Evolutionary conservation across 2,329 filamentous ascomycete genomes (phyloP).

Genomic region (Fusarium sp.): DNA sequence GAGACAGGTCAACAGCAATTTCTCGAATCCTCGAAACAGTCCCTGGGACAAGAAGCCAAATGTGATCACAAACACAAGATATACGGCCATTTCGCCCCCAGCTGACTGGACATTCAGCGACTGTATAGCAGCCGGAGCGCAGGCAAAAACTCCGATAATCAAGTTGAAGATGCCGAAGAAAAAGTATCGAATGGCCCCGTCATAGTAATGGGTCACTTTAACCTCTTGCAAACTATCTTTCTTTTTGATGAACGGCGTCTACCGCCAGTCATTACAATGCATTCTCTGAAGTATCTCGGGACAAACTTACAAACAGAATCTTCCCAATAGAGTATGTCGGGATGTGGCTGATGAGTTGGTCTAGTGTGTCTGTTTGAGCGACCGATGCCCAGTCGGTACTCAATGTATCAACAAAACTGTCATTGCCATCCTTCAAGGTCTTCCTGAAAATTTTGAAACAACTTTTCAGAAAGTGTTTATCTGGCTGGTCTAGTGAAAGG

Average conservation of each 20-base stretch:
- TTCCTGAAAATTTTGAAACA: neutral
- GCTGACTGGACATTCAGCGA: conserved; percentile 23
- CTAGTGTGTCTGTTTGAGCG: conserved; percentile 9
- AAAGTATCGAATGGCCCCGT: neutral
- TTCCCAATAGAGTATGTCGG: neutral
- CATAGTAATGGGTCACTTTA: neutral
- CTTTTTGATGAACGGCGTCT: conserved; percentile 1
- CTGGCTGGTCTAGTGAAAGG: conserved; percentile 4
- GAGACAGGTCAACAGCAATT: conserved; percentile 11
- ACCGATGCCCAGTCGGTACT: conserved; percentile 20
- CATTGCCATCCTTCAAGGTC: neutral
- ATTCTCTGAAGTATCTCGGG: neutral
- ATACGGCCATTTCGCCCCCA: conserved; percentile 21
- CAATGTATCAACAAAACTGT: neutral
- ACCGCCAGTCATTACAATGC: neutral
- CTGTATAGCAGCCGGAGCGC: conserved; percentile 29
- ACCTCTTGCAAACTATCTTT: neutral
- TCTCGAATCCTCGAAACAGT: conserved; percentile 18
- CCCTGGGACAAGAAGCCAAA: conserved; percentile 24
- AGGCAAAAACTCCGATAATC: conserved; percentile 15
- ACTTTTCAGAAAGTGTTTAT: neutral
- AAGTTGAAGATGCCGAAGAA: conserved; percentile 5
- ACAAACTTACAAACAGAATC: conserved; percentile 10
- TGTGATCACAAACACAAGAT: conserved; percentile 27
- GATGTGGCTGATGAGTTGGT: conserved; percentile 3